Percentiles rank a stretch among this genome's conserved stretches.
Evolutionary conservation across 495 filamentous ascomycete species (phyloP).

Genomic region (Hypomontagnella monticulosa): DNA sequence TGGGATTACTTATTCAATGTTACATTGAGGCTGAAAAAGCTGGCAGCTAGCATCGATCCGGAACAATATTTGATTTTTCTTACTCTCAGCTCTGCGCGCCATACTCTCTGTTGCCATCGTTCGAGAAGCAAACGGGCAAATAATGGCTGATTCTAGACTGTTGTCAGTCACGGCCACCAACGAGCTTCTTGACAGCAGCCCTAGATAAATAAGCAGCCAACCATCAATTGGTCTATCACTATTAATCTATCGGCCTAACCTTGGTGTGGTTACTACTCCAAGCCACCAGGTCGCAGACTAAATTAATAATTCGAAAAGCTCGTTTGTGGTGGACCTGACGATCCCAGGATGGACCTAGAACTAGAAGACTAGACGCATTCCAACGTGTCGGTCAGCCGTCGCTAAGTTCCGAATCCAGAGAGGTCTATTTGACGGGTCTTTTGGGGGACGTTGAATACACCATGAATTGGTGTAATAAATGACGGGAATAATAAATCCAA

Average conservation of each 20-base stretch:
- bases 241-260: neutral
- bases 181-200: slow-evolving; percentile 9
- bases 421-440: neutral
- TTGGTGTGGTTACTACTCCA: neutral
- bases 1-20: slow-evolving; percentile 3
- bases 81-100: slow-evolving; percentile 3
- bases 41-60: neutral
- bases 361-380: neutral
- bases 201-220: neutral
- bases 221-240: neutral
- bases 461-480: neutral
- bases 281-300: neutral
- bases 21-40: slow-evolving; percentile 33
- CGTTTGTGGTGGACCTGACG: neutral
- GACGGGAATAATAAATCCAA: neutral
- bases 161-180: neutral
- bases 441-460: too few species aligned
- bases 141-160: neutral
- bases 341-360: too few species aligned
- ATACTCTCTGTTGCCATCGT: neutral
- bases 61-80: slow-evolving; percentile 17
- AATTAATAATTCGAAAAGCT: neutral
- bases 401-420: neutral
- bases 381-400: neutral
- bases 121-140: neutral